A percentile compares a stretch with the other conserved stretches of the same genome.
These are phyloP conservation scores for Miscanthus sacchariflorus DNA, from an alignment of 202 grass and related monocot species.

Conservation along the genomic window DNA sequence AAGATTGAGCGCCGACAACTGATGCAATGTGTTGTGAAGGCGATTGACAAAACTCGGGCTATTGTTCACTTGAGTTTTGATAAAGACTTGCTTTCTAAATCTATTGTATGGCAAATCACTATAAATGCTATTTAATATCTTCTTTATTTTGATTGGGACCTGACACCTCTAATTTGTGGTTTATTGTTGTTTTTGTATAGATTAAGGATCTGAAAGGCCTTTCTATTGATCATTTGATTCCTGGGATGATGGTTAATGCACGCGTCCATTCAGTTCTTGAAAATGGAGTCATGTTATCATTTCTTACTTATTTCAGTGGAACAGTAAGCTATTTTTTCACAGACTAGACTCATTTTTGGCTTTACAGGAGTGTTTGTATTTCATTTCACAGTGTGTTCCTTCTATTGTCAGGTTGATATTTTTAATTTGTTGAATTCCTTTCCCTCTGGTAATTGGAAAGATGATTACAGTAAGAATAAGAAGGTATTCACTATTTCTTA, in stretches of 20 bases:
- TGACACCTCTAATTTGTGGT: slow-evolving; percentile 38
- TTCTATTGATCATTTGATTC: slow-evolving; percentile 95
- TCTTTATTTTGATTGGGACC: slow-evolving; percentile 20
- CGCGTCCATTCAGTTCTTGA: slow-evolving; percentile 81
- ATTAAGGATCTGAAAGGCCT: slow-evolving; percentile 92
- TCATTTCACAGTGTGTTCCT: slow-evolving; percentile 28
- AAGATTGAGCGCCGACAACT: slow-evolving; percentile 63
- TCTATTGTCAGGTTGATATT: slow-evolving; percentile 74
- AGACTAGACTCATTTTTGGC: slow-evolving; percentile 8
- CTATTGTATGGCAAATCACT: slow-evolving; percentile 61
- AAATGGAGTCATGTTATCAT: slow-evolving; percentile 94
- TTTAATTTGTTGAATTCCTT: slow-evolving; percentile 81
- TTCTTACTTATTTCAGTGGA: slow-evolving; percentile 98
- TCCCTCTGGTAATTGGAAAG: slow-evolving; percentile 75
- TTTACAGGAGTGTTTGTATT: slow-evolving; percentile 6
- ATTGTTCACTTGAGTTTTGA: slow-evolving; percentile 85
- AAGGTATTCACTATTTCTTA: slow-evolving; percentile 64
- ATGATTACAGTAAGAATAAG: slow-evolving; percentile 82
- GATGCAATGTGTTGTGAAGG: slow-evolving; percentile 81
- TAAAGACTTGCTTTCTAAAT: slow-evolving; percentile 79
- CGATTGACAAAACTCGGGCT: slow-evolving; percentile 76
- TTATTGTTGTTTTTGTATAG: slow-evolving; percentile 58
- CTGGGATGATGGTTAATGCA: slow-evolving; percentile 98
- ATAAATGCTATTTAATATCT: slow-evolving; percentile 20
- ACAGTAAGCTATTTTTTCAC: slow-evolving; percentile 66